Base-by-base conservation (phyloP, 805 yeast species). In the Candida methanosorbosa region DNA sequence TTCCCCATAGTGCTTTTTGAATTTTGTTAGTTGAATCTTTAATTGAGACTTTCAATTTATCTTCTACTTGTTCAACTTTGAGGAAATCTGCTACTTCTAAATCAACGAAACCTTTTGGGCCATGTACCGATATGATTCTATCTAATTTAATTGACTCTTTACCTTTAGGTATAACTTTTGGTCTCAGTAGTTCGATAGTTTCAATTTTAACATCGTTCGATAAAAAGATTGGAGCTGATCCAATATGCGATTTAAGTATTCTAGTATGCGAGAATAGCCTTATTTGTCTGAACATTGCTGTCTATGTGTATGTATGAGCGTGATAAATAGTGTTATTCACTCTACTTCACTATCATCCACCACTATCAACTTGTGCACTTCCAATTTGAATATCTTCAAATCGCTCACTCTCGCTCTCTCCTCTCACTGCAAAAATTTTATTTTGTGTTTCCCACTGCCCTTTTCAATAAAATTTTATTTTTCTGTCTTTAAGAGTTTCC, bases 1-100 rank as follows among this genome's bases (percentile, higher is more conserved):
- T 92, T 14, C 98, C 99, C 97, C 97, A 92, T 73, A 92, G 75
- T 15, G 94, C 66, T 44, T 81, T 75, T 63, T 92, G 98, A 35
- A 73, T 64, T 50, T 74, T 78, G 46, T 71, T 66, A 46, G 79
- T 70, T 27, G 63, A 60, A n/a, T 88, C 84, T 1, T 62, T 38
- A 4, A 90, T 77, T 5, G 53, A 43, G 26, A 82, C 54, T 16
- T 34, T 38, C 12, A 49, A 27, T 32, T 63, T 61, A 27, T 63
- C 63, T 9, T 59, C 55, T 5, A 58, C 59, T n/a, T 50, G 42
- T 2, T 52, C 45, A 4, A 82, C 38, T 4, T 62, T 52, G 29
- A 87, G 68, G 48, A 88, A 88, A 38, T 76, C 78, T 1, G 97
- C 95, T 11, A 86, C 63, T 9, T 73, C 73, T 30, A 84, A 54